Conservation (phyloP, 805 yeast genomes). For the Candida maris region DNA sequence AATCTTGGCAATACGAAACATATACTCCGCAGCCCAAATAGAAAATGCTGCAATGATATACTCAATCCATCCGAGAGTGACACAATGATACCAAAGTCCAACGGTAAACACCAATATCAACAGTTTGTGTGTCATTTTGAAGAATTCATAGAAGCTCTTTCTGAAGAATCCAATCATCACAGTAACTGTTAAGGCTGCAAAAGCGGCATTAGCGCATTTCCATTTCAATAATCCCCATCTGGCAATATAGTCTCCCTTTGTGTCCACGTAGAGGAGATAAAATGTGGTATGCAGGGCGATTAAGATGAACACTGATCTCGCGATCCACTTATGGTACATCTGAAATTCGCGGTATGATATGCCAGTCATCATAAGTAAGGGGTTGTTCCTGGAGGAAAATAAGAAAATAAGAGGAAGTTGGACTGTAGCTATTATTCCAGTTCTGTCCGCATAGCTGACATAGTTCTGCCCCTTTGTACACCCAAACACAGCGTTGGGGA, state of each 20-base stretch:
- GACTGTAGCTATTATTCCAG: conserved; percentile 41
- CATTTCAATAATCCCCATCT: conserved; percentile 39
- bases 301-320: conserved; percentile 37
- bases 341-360: conserved; percentile 35
- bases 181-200: conserved; percentile 27
- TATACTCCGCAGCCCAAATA: conserved; percentile 69
- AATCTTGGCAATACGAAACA: conserved; percentile 53
- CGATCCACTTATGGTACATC: conserved; percentile 38
- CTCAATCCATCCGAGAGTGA: conserved; percentile 46
- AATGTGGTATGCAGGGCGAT: conserved; percentile 37
- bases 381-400: conserved; percentile 36
- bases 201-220: conserved; percentile 41
- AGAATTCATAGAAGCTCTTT: conserved; percentile 40
- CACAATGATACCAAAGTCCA: conserved; percentile 46
- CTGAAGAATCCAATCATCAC: conserved; percentile 33
- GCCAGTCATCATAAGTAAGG: conserved; percentile 31
- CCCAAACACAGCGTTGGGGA: conserved; percentile 31
- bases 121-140: conserved; percentile 41
- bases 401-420: conserved; percentile 35
- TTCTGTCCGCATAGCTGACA: conserved; percentile 40
- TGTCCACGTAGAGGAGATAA: conserved; percentile 35
- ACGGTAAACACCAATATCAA: conserved; percentile 39
- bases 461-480: conserved; percentile 26
- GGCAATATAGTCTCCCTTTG: conserved; percentile 33
- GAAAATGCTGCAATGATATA: conserved; percentile 53